Percentiles rank a stretch among this genome's conserved stretches.
Conservation (phyloP, 176 grass and related monocot genomes). For the Avena insularis region DNA sequence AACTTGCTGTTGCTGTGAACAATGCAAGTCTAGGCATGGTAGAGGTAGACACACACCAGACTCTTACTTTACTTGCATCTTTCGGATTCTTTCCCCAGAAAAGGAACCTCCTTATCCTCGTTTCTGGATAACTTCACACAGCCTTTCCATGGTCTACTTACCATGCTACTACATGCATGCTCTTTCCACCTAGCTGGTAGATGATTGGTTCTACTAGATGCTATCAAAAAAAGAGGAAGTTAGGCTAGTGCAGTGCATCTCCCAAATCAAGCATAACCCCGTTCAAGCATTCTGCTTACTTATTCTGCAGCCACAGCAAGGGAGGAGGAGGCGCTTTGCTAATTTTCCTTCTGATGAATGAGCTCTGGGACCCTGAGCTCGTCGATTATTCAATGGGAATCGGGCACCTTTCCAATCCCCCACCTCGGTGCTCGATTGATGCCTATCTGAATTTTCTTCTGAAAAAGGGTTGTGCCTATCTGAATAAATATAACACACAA, state of each 20-base stretch:
- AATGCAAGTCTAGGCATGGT: constrained; percentile 27
- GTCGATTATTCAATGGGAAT: constrained; percentile 32
- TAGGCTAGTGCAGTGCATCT: constrained; percentile 17
- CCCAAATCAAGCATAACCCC: not conserved
- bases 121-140: constrained; percentile 46
- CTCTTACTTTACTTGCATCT: constrained; percentile 22
- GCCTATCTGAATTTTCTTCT: constrained; percentile 37
- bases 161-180: not conserved
- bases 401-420: constrained; percentile 32
- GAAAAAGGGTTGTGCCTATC: constrained; percentile 4
- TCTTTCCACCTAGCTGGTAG: constrained; percentile 25
- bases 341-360: not conserved
- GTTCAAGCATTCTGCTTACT: not conserved
- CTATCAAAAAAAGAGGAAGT: constrained; percentile 16
- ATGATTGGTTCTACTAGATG: not conserved
- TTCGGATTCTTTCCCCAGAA: constrained; percentile 40
- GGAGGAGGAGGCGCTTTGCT: not conserved
- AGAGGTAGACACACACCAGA: constrained; percentile 34
- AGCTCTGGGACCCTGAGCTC: not conserved
- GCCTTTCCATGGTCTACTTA: constrained; percentile 46
- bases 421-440: constrained; percentile 34
- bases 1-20: constrained; percentile 14
- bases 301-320: not conserved
- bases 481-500: constrained; percentile 25
- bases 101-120: constrained; percentile 29